Evolutionary conservation across 2,329 filamentous ascomycete genomes (phyloP).

Genomic region (Botrytis elliptica): DNA sequence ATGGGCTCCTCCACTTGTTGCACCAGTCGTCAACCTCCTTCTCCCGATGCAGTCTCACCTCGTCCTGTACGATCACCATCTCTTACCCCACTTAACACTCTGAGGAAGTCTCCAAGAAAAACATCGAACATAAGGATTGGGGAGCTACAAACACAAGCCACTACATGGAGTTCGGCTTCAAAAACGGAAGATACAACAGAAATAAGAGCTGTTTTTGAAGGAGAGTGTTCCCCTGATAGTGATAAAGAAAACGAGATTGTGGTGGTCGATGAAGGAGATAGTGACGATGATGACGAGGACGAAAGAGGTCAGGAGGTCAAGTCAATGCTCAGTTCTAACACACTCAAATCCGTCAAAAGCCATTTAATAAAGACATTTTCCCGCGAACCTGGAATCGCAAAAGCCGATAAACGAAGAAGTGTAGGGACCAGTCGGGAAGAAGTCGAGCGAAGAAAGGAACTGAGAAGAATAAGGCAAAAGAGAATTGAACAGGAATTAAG

Average conservation of each 20-base stretch:
- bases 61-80: constrained; percentile 26
- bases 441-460: constrained; percentile 53
- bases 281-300: constrained; percentile 41
- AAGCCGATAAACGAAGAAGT: constrained; percentile 43
- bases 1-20: constrained; percentile 31
- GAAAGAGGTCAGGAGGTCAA: constrained; percentile 41
- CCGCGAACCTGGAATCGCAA: constrained; percentile 43
- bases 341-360: constrained; percentile 48
- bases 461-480: constrained; percentile 54
- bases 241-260: constrained; percentile 41
- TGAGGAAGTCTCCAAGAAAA: constrained; percentile 23
- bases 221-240: constrained; percentile 26
- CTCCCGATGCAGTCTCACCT: constrained; percentile 34
- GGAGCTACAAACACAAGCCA: background rate
- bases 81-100: constrained; percentile 15
- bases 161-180: constrained; percentile 28
- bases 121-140: constrained; percentile 10
- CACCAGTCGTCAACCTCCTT: constrained; percentile 34
- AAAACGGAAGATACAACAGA: constrained; percentile 26
- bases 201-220: constrained; percentile 35
- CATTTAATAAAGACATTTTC: constrained; percentile 44
- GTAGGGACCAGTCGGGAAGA: constrained; percentile 52
- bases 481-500: constrained; percentile 59
- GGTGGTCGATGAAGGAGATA: constrained; percentile 35
- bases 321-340: constrained; percentile 42